Evolutionary conservation across 352 stramenopile species (phyloP), one percentile per base, ranked within the genome.

Genomic region (Phytophthora ohioensis): DNA sequence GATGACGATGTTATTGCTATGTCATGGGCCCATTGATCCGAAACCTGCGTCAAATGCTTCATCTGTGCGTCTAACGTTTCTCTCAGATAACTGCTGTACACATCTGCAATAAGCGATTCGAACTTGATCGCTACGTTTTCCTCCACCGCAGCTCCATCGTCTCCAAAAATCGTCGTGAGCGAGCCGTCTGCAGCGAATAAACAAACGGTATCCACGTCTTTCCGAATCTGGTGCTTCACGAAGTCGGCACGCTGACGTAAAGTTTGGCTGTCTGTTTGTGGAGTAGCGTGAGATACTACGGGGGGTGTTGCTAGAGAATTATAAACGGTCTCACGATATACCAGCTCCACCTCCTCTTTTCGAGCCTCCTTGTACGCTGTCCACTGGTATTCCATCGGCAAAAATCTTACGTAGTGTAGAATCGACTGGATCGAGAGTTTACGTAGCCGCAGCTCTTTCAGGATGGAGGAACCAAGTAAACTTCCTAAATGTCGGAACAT

Each of bases 141-240:
- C 32, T 86, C 71, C 58, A 90, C 80, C 2, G 72, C 69, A 2
- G 67, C 75, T 48, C 81, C 78, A 32, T 91, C 82, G 35, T 91
- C 84, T 1, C 80, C 78, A 43, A 93, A 91, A 64, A 92, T 93
- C 17, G 84, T 93, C 13, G 82, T 86, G 3, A 93, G 69, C 3
- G 71, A 85, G 5, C 86, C 86, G 49, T 92, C 79, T 13, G 79
- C 54, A 10, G 82, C 70, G 60, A 93, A 93, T 12, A 93, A 46
- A 10, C 85, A 93, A 12, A 93, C 78, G 11, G 79, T 91, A 57
- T 93, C 82, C 36, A 93, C 78, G 52, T 93, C 86, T 59, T 84
- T 81, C 10, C 79, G 82, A 57, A 93, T 84, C 57, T 92, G 80
- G 21, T 91, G 80, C 66, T 93, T 93, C 31, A 93, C 67, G 17